Percentiles rank a stretch among this genome's conserved stretches.
phyloP scores from a whole-genome alignment of 208 protist genomes.

The Sergeia podlipaevii region DNA sequence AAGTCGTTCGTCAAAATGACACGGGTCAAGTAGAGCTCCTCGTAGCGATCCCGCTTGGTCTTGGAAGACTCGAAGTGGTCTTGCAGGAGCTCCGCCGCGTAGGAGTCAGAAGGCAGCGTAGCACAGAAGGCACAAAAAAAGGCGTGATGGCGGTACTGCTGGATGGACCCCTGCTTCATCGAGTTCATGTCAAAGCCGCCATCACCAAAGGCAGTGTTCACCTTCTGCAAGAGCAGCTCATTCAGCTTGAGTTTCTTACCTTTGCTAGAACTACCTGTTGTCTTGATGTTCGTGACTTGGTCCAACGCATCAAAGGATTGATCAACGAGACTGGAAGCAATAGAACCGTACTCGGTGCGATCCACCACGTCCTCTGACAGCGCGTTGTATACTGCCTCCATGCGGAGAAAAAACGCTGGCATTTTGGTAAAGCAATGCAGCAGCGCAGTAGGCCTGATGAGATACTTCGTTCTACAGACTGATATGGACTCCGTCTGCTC shows the following conservation, averaged over 20 bases:
- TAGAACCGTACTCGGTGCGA: conserved; percentile 69
- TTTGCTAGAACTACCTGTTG: not conserved
- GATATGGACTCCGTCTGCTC: conserved; percentile 86
- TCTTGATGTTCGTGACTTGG: conserved; percentile 58
- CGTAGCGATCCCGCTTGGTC: conserved; percentile 70
- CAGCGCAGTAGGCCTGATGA: conserved; percentile 68
- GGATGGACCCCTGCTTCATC: conserved; percentile 69
- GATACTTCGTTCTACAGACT: conserved; percentile 53
- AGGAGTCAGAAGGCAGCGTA: conserved; percentile 42
- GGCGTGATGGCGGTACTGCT: conserved; percentile 86
- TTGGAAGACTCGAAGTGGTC: conserved; percentile 68
- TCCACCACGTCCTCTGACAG: conserved; percentile 52
- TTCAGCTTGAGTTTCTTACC: conserved; percentile 42
- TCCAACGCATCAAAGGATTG: conserved; percentile 82
- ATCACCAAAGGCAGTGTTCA: conserved; percentile 45
- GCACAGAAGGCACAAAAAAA: conserved; percentile 88
- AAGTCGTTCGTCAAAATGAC: conserved; percentile 72
- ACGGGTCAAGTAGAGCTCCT: conserved; percentile 84
- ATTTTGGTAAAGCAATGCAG: conserved; percentile 80
- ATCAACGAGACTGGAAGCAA: conserved; percentile 68
- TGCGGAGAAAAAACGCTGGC: conserved; percentile 61
- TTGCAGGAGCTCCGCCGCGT: conserved; percentile 51
- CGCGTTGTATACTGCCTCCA: conserved; percentile 72
- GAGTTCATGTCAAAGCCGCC: conserved; percentile 32
- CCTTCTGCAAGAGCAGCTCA: conserved; percentile 29